Base-by-base conservation (phyloP, 768 basidiomycete species). In the Grammothele lineata region DNA sequence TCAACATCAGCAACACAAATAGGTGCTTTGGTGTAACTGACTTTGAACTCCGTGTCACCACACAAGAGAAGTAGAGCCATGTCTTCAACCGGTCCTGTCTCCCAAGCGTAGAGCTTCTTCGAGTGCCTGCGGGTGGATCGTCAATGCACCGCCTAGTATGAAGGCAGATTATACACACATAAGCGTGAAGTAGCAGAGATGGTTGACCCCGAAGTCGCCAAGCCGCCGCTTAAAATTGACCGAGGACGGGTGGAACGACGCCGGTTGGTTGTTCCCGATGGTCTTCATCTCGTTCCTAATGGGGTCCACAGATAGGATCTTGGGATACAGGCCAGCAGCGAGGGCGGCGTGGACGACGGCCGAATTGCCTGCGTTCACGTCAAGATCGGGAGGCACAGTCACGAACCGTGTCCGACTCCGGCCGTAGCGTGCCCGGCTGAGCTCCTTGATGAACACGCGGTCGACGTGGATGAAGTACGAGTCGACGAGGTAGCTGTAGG, bases 91-190 rank as follows among this genome's bases (percentile, higher is more conserved):
- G 92, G 89, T 5, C 90, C 83, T 0, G 87, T 92, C 65, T 98
- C 95, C 92, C 92, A 96, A 15, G 78, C 88, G 66, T 91, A 95
- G 22, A 94, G 66, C 62, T 82, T 92, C 68, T 92, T 96, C 6
- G 93, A 94, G 61, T 92, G 92, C 91, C 92, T 92, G 43, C 37
- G 50, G 40, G 50, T 50, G 51, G 45, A 47, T 51, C 49, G 57
- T 37, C 54, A 41, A 36, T 21, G n/a, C 8, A 17, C 35, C 9
- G 35, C 8, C 30, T n/a, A n/a, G n/a, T n/a, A n/a, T n/a, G n/a
- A n/a, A n/a, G n/a, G n/a, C n/a, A n/a, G n/a, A n/a, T 7, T 30
- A 14, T 30, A 30, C 27, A 53, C 54, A 89, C 90, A 92, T 94
- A 30, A 95, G 71, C 1, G 92, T 94, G 63, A 93, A 96, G 64